A percentile compares a stretch with the other conserved stretches of the same genome.
Evolutionary conservation across 1,284 basidiomycete genomes (phyloP).

Genomic region (Moesziomyces globuligerus): DNA sequence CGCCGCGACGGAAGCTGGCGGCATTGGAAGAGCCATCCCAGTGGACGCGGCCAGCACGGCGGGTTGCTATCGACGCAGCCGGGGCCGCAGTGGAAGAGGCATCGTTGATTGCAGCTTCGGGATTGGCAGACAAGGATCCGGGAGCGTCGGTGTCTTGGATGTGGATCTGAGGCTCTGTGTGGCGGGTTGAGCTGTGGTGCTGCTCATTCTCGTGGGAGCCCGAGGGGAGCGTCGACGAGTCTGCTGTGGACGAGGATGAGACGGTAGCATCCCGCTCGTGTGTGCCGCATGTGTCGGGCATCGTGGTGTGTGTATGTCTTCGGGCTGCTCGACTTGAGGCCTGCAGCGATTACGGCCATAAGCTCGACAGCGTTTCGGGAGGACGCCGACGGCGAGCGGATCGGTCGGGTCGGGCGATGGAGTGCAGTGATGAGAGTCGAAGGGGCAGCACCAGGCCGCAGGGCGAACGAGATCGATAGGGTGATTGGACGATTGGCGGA

Average conservation of each 20-base stretch:
- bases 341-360: too few species aligned
- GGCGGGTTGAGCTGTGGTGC: not conserved
- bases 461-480: too few species aligned
- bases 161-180: slow-evolving; percentile 12
- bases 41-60: slow-evolving; percentile 41
- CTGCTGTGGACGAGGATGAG: slow-evolving; percentile 32
- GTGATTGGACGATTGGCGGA: too few species aligned
- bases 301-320: too few species aligned
- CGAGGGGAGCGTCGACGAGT: slow-evolving; percentile 29
- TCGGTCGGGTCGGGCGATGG: too few species aligned
- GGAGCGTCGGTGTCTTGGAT: slow-evolving; percentile 17
- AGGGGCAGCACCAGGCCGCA: too few species aligned
- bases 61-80: slow-evolving; percentile 5
- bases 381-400: too few species aligned
- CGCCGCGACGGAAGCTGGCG: slow-evolving; percentile 32
- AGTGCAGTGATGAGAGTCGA: too few species aligned
- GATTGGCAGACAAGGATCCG: not conserved
- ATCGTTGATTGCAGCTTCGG: slow-evolving; percentile 9
- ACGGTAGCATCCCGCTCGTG: slow-evolving; percentile 15
- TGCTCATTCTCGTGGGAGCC: slow-evolving; percentile 17
- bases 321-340: too few species aligned
- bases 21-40: slow-evolving; percentile 49
- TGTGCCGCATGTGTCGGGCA: slow-evolving; percentile 19
- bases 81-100: not conserved
- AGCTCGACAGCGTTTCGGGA: too few species aligned